phyloP scores from a whole-genome alignment of 2,329 filamentous ascomycete genomes.

The Aspergillus tubingensis region DNA sequence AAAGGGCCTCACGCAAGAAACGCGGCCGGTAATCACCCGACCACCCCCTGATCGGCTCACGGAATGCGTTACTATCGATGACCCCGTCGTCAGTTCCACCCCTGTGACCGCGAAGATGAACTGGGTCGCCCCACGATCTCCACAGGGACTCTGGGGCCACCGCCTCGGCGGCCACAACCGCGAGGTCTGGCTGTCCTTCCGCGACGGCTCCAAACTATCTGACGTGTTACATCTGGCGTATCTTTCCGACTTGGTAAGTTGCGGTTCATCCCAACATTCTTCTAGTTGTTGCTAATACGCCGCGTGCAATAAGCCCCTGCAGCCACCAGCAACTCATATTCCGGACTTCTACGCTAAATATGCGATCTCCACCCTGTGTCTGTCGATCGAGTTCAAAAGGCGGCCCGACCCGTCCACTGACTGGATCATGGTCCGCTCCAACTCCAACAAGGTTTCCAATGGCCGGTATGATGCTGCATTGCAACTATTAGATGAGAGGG shows the following conservation, averaged over 20 bases:
- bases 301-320: slow-evolving; percentile 19
- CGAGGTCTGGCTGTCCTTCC: slow-evolving; percentile 26
- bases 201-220: slow-evolving; percentile 21
- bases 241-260: slow-evolving; percentile 23
- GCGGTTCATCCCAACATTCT: no score
- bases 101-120: slow-evolving; percentile 25
- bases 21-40: background rate
- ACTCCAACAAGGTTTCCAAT: slow-evolving; percentile 19
- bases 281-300: no score
- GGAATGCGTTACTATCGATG: slow-evolving; percentile 23
- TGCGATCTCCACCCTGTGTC: slow-evolving; percentile 24
- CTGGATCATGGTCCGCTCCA: slow-evolving; percentile 25
- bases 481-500: slow-evolving; percentile 20
- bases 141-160: slow-evolving; percentile 26
- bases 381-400: slow-evolving; percentile 28
- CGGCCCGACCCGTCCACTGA: slow-evolving; percentile 21
- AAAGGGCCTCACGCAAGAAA: slow-evolving; percentile 17
- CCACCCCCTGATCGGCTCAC: slow-evolving; percentile 16
- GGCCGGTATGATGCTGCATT: slow-evolving; percentile 25
- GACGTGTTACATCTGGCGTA: slow-evolving; percentile 21
- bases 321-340: slow-evolving; percentile 25
- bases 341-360: slow-evolving; percentile 22
- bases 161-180: slow-evolving; percentile 24
- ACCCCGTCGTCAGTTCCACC: slow-evolving; percentile 25
- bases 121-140: slow-evolving; percentile 22